Conservation (phyloP, 202 grass and related monocot species). For the Schoenoplectus tabernaemontani region DNA sequence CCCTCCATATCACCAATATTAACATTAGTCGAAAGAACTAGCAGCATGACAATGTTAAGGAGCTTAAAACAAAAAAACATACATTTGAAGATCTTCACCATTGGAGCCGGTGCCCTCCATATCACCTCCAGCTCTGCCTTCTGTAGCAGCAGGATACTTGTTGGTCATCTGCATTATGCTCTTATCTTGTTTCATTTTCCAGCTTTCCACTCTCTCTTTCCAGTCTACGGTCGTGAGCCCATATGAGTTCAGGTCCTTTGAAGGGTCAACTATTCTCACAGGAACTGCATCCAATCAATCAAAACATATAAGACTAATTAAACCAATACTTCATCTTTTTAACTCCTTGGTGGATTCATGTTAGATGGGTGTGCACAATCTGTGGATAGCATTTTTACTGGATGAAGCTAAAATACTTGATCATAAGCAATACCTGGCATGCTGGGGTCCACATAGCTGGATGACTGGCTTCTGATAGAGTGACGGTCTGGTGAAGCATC, state of each 20-base stretch:
- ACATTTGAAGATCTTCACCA: constrained; percentile 99
- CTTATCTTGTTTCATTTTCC: constrained; percentile 95
- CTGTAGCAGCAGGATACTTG: constrained; percentile 46
- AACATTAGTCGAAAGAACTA: neutral
- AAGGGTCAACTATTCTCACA: constrained; percentile 96
- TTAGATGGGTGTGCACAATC: neutral
- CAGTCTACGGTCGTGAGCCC: constrained; percentile 83
- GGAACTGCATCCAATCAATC: constrained; percentile 61
- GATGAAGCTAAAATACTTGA: constrained; percentile 4
- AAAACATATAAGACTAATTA: constrained; percentile 28
- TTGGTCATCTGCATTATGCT: constrained; percentile 79
- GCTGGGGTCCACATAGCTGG: constrained; percentile 92
- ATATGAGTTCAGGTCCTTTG: constrained; percentile 95
- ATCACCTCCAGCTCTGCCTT: constrained; percentile 77
- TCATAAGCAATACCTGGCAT: constrained; percentile 55
- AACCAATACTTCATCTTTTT: neutral
- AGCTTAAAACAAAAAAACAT: neutral
- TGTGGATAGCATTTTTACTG: neutral
- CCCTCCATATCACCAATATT: neutral
- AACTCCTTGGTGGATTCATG: neutral
- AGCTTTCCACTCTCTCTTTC: constrained; percentile 99
- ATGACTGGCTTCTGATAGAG: constrained; percentile 85
- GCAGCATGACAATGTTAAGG: neutral
- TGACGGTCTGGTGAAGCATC: constrained; percentile 94
- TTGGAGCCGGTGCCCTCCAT: constrained; percentile 96